Percentiles rank a stretch among this genome's conserved stretches.
These are phyloP conservation scores for Microsporum ferrugineum DNA, from an alignment of 2,329 filamentous ascomycete genomes.

Conservation along the genomic window DNA sequence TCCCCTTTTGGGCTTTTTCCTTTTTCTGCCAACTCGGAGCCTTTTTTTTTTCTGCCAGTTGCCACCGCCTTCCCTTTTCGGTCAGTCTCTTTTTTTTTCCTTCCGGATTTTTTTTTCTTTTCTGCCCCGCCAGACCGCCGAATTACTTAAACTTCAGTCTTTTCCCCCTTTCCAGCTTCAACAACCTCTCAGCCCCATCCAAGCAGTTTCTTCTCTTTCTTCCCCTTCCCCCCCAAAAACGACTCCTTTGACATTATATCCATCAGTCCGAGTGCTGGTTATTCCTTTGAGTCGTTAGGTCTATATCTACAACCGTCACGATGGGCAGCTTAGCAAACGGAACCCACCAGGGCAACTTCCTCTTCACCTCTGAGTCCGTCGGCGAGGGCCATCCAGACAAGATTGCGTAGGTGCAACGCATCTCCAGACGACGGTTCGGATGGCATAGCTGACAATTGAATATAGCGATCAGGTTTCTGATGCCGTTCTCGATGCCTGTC, in stretches of 20 bases:
- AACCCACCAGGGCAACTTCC: slow-evolving; percentile 52
- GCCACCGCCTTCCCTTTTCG: slow-evolving; percentile 1
- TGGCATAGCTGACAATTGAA: slow-evolving; percentile 6
- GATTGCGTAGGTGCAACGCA: slow-evolving; percentile 53
- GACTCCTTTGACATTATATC: slow-evolving; percentile 19
- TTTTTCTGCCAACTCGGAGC: neutral
- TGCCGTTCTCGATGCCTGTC: slow-evolving; percentile 95
- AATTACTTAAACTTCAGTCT: neutral
- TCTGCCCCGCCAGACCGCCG: slow-evolving; percentile 3
- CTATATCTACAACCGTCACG: slow-evolving; percentile 31
- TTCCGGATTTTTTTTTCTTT: neutral
- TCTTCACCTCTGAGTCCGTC: slow-evolving; percentile 84
- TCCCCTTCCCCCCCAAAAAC: slow-evolving; percentile 13
- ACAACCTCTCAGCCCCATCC: slow-evolving; percentile 1
- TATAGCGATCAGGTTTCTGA: slow-evolving; percentile 86
- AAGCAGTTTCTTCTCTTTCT: slow-evolving; percentile 5
- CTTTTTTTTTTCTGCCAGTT: slow-evolving; percentile 6
- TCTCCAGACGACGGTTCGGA: slow-evolving; percentile 16
- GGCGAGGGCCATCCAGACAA: slow-evolving; percentile 90
- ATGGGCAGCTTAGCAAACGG: slow-evolving; percentile 37
- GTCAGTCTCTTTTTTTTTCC: neutral
- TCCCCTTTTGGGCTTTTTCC: neutral
- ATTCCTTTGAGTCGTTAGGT: slow-evolving; percentile 17
- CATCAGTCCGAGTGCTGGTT: too few relatives aligned
- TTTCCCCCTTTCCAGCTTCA: neutral